Evolutionary conservation across 441 rosid species (phyloP).

Genomic region (Pelargonium citronellum): DNA sequence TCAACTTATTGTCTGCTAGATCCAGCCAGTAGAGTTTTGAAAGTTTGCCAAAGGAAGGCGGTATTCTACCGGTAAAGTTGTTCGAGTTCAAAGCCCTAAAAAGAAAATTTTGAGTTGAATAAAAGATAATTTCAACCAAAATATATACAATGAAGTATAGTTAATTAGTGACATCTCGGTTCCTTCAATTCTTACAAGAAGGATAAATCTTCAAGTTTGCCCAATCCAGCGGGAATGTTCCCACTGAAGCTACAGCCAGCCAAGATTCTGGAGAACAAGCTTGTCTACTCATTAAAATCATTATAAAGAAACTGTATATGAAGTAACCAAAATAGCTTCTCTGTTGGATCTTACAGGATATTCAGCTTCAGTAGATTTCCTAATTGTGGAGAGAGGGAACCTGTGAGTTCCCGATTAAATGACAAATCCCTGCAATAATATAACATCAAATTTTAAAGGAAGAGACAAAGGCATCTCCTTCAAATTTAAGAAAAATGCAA

Average conservation of each 20-base stretch:
- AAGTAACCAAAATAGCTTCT: neutral
- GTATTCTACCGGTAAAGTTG: constrained; percentile 71
- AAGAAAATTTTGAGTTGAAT: constrained; percentile 13
- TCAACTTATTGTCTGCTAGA: constrained; percentile 78
- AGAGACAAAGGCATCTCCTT: neutral
- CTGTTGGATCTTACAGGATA: constrained; percentile 47
- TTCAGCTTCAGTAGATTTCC: constrained; percentile 71
- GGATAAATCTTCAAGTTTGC: constrained; percentile 66
- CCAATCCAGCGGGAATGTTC: constrained; percentile 64
- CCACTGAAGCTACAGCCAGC: constrained; percentile 85
- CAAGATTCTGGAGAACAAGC: constrained; percentile 50
- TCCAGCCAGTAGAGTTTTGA: constrained; percentile 87
- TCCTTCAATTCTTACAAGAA: constrained; percentile 60
- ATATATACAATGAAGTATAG: neutral
- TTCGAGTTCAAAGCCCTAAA: constrained; percentile 85
- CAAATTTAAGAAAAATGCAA: neutral
- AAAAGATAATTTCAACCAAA: constrained; percentile 3
- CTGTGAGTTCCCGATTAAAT: constrained; percentile 59
- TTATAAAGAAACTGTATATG: neutral
- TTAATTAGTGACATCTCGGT: neutral
- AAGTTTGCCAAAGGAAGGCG: constrained; percentile 69
- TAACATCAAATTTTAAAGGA: constrained; percentile 8
- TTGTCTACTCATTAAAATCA: neutral
- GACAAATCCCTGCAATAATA: constrained; percentile 70
- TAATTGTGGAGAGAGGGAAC: constrained; percentile 61